phyloP scores from a whole-genome alignment of 768 basidiomycete species.

The Chiua virens region DNA sequence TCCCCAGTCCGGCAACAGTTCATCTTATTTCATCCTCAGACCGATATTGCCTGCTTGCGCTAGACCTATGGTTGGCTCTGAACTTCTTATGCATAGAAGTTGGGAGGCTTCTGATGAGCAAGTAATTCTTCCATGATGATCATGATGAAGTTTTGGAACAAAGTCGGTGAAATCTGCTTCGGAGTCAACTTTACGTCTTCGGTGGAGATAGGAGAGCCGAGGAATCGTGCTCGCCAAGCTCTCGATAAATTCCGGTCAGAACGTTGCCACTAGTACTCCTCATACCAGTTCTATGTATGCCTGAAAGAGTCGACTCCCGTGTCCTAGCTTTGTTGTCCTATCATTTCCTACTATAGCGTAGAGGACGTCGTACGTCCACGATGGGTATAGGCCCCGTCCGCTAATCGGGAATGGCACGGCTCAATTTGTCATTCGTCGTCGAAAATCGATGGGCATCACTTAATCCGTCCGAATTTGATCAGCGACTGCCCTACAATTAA shows the following conservation, averaged over 20 bases:
- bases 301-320: too few species aligned
- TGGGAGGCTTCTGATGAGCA: constrained; percentile 14
- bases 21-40: too few species aligned
- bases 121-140: neutral
- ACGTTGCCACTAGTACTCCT: too few species aligned
- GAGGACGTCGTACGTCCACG: constrained; percentile 11
- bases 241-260: constrained; percentile 20
- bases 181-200: constrained; percentile 13
- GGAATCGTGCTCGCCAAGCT: constrained; percentile 6
- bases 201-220: constrained; percentile 4
- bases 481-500: too few species aligned
- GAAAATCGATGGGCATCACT: constrained; percentile 16
- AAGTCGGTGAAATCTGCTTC: constrained; percentile 22
- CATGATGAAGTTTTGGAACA: neutral
- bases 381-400: constrained; percentile 23
- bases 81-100: constrained; percentile 10
- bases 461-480: constrained; percentile 14
- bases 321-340: constrained; percentile 10
- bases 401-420: constrained; percentile 23
- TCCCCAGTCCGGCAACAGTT: too few species aligned
- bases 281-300: too few species aligned
- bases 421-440: constrained; percentile 16
- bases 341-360: constrained; percentile 10
- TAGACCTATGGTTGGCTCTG: constrained; percentile 17
- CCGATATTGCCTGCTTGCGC: too few species aligned